Evolutionary conservation across 2,329 filamentous ascomycete species (phyloP), one percentile per base, ranked within the genome.

Genomic region (Xylaria sp.): DNA sequence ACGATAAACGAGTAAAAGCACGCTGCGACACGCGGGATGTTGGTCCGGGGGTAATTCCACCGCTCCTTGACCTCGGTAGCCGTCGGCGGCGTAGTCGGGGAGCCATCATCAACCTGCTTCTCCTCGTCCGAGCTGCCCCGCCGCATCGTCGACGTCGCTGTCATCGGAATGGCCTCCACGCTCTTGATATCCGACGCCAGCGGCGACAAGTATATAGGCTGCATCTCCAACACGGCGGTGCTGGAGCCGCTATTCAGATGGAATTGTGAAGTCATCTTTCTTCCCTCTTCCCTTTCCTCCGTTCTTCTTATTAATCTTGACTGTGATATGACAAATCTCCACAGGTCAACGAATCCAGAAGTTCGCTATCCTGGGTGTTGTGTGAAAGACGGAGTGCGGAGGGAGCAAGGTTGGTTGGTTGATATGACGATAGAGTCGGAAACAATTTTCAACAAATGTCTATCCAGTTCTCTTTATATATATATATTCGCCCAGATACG

Each of bases 1-100:
- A 87, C 82, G 5, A 87, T 72, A 66, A 90, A 86, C 6, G 82
- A 84, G 79, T 82, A 88, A 75, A 89, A 89, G 0, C 85, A 83
- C 0, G 87, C 82, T 1, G 80, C 77, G 0, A 87, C 79, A 10
- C 84, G 82, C 68, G 79, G 78, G 2, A 82, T 77, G 65, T 87
- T 89, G 1, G 76, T 76, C 13, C 77, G 81, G 51, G 86, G 82
- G 69, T 80, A 77, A 70, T 83, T 87, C 87, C 80, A 85, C 66
- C 77, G 80, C 73, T 85, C 75, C n/a, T 73, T 68, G n/a, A 69
- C 68, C n/a, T 73, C 71, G 7, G 68, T 25, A 9, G 71, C 63
- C n/a, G 68, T 66, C 45, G 29, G 66, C n/a, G 75, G 70, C 27
- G 68, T 64, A n/a, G 72, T 69, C 45, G 70, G 65, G n/a, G 61